Evolutionary conservation across 1,284 basidiomycete species (phyloP).

Genomic region (Ustilago loliicola): DNA sequence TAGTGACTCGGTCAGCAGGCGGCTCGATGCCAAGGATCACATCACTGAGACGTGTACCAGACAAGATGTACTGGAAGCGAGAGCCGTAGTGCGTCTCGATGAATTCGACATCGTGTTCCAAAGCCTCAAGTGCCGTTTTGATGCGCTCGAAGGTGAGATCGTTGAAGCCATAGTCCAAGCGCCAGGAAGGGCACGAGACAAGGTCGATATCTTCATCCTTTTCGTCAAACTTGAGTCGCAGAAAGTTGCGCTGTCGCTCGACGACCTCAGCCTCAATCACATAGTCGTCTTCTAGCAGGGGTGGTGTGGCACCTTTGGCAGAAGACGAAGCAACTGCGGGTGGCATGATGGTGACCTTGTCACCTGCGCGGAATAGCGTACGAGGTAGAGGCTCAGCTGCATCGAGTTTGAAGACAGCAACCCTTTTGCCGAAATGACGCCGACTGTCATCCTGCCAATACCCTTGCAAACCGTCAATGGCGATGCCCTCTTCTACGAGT

Average conservation of each 20-base stretch:
- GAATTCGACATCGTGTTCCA: conserved; percentile 77
- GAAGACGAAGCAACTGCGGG: background rate
- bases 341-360: conserved; percentile 59
- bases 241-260: conserved; percentile 44
- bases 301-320: background rate
- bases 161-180: conserved; percentile 79
- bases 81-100: conserved; percentile 51
- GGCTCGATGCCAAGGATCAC: conserved; percentile 73
- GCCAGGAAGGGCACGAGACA: conserved; percentile 66
- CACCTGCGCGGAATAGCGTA: conserved; percentile 53
- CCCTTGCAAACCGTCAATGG: conserved; percentile 60
- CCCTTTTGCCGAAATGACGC: conserved; percentile 58
- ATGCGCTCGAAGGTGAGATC: conserved; percentile 80
- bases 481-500: conserved; percentile 54
- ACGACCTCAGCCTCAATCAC: conserved; percentile 60
- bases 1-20: conserved; percentile 74
- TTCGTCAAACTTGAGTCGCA: conserved; percentile 61
- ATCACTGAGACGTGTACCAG: conserved; percentile 60
- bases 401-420: conserved; percentile 62
- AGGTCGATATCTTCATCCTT: conserved; percentile 54
- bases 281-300: conserved; percentile 18
- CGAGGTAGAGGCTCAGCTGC: conserved; percentile 54
- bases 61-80: conserved; percentile 53
- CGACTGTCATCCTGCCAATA: conserved; percentile 62
- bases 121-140: conserved; percentile 77